phyloP scores from a whole-genome alignment of 768 basidiomycete genomes.

The Kondoa malvinella region DNA sequence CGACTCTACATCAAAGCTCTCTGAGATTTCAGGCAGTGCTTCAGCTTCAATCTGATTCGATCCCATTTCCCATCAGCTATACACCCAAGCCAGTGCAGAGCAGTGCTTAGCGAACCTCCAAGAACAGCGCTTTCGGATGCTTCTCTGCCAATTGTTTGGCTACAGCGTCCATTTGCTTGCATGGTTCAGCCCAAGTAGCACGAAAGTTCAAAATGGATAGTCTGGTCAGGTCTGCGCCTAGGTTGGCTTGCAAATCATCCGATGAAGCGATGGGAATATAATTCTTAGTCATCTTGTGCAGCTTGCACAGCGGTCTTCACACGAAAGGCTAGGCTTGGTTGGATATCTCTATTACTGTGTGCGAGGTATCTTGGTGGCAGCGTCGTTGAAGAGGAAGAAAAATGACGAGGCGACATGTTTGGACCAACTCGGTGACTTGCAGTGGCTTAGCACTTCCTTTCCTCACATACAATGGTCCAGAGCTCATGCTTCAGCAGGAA shows the following conservation, averaged over 20 bases:
- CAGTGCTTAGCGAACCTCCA: constrained; percentile 40
- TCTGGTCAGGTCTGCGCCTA: constrained; percentile 57
- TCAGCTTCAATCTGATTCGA: constrained; percentile 60
- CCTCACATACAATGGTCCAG: background rate
- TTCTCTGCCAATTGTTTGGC: constrained; percentile 56
- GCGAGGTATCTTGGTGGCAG: too few species aligned
- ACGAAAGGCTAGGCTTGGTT: background rate
- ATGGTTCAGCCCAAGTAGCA: constrained; percentile 84
- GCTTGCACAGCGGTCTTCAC: background rate
- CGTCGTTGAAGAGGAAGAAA: too few species aligned
- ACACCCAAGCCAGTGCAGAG: background rate
- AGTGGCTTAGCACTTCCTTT: too few species aligned
- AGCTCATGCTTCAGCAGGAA: background rate
- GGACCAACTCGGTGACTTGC: too few species aligned
- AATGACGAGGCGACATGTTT: too few species aligned
- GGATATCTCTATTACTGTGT: background rate
- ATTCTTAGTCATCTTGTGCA: constrained; percentile 12
- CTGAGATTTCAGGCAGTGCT: constrained; percentile 59
- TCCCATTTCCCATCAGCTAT: too few species aligned
- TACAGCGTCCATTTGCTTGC: constrained; percentile 49
- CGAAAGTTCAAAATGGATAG: constrained; percentile 86
- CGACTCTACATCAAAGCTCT: constrained; percentile 76
- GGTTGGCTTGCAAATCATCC: constrained; percentile 52
- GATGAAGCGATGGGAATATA: constrained; percentile 41
- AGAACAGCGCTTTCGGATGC: constrained; percentile 49